These are phyloP conservation scores for Cucumis melo DNA, from an alignment of 306 rosid species.

Conservation along the genomic window DNA sequence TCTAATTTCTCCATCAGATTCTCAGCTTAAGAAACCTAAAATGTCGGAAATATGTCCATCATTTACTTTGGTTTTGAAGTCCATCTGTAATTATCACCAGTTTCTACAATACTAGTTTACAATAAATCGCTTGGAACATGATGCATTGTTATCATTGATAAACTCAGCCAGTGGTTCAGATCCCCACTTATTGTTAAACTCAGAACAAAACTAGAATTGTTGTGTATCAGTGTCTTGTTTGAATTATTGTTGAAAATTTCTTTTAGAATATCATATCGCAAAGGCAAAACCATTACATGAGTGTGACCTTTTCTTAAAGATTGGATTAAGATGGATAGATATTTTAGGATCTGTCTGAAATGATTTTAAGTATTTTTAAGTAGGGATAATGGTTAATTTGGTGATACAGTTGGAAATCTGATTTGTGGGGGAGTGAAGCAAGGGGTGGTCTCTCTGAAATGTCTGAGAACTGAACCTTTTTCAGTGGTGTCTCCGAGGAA, in stretches of 20 bases:
- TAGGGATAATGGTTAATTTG: no score
- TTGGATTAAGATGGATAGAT: no score
- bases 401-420: background rate
- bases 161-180: no score
- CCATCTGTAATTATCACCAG: background rate
- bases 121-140: background rate
- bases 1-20: slow-evolving; percentile 1
- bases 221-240: background rate
- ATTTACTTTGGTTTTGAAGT: background rate
- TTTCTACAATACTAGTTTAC: background rate
- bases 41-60: background rate
- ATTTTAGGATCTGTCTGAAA: no score
- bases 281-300: no score
- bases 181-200: no score
- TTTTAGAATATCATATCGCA: background rate
- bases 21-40: background rate
- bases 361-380: no score
- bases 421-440: background rate
- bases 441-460: background rate
- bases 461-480: background rate
- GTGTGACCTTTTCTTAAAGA: no score
- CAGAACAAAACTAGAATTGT: no score
- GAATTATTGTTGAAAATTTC: background rate
- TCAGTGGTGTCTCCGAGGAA: background rate
- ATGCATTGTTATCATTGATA: background rate